A percentile compares a stretch with the other conserved stretches of the same genome.
phyloP scores from a whole-genome alignment of 495 filamentous ascomycete genomes.

The Penicillium steckii region DNA sequence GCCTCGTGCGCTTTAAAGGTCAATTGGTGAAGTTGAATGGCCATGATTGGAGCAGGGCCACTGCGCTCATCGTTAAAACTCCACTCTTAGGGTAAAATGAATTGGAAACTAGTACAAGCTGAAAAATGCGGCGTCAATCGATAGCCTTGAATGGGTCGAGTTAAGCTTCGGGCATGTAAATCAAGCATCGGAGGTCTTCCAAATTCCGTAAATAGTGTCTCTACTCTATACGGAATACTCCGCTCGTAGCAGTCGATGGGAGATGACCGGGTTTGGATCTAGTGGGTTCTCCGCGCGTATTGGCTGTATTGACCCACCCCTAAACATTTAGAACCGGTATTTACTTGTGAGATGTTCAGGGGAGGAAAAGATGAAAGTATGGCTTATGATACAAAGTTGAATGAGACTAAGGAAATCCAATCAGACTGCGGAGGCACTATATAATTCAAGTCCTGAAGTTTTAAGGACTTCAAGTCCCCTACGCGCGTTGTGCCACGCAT shows the following conservation, averaged over 20 bases:
- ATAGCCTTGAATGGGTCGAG: not conserved
- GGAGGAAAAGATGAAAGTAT: not conserved
- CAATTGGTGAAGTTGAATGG: not conserved
- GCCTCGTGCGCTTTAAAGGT: constrained; percentile 4
- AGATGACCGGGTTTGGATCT: not conserved
- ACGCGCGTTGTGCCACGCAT: not conserved
- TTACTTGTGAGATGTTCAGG: not conserved
- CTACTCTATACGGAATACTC: no score
- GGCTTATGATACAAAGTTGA: not conserved
- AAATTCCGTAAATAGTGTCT: not conserved
- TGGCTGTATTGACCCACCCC: not conserved
- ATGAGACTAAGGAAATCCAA: not conserved
- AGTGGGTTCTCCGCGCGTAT: not conserved
- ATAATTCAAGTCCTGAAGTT: not conserved
- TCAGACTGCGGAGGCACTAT: not conserved
- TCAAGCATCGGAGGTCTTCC: not conserved
- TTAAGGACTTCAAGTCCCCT: no score
- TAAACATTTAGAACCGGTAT: not conserved
- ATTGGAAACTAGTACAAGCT: not conserved
- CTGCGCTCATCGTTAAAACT: not conserved
- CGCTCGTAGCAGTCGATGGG: no score
- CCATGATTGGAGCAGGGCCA: not conserved
- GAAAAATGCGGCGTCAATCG: constrained; percentile 14
- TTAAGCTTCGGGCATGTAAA: constrained; percentile 8
- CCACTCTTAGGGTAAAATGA: constrained; percentile 4